Base-by-base conservation (phyloP, 2,329 filamentous ascomycete species). In the Capronia epimyces region DNA sequence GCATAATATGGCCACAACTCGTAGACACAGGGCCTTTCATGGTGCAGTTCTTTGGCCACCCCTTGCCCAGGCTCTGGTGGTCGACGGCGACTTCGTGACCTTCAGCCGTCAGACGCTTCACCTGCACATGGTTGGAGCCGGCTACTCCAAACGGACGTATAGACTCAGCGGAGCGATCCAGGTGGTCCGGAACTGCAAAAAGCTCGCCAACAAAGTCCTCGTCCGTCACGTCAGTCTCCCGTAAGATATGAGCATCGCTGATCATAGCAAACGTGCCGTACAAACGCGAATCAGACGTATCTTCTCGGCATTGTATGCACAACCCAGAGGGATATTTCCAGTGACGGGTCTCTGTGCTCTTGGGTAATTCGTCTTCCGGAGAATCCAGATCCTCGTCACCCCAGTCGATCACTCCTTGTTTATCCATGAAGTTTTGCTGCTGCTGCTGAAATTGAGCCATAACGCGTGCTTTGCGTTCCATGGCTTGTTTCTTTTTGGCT, bases 361-460 rank as follows among this genome's bases (percentile, higher is more conserved):
- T 70, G 43, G 66, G 55, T 5, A 69, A 66, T 37, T 77, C 75
- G 22, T 73, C 70, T 32, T 81, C 79, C 10, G 71, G 56, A 45
- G 87, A 82, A 47, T 86, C 83, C 22, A 87, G 79, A 41, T 93
- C 87, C 44, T 89, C 80, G 53, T 93, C 86, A 12, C 87, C 89
- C 86, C 89, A 95, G 67, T 95, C 87, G 53, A 95, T 80, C 36
- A 83, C 78, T n/a, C 81, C 85, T 67, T 96, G 90, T 58, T 85
- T 93, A 50, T 88, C 86, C 71, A 98, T 74, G 70, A 98, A 98
- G 62, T 82, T 93, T 69, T 94, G 91, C 66, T 97, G 94, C 65
- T 98, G 91, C 65, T 95, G 86, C 66, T 97, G 93, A 70, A 98
- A 96, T 65, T 96, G 89, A 1, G 90, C 93, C 90, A 98, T 96